A percentile compares a stretch with the other conserved stretches of the same genome.
These are phyloP conservation scores for Fusarium lateritium DNA, from an alignment of 2,329 filamentous ascomycete genomes.

Conservation along the genomic window DNA sequence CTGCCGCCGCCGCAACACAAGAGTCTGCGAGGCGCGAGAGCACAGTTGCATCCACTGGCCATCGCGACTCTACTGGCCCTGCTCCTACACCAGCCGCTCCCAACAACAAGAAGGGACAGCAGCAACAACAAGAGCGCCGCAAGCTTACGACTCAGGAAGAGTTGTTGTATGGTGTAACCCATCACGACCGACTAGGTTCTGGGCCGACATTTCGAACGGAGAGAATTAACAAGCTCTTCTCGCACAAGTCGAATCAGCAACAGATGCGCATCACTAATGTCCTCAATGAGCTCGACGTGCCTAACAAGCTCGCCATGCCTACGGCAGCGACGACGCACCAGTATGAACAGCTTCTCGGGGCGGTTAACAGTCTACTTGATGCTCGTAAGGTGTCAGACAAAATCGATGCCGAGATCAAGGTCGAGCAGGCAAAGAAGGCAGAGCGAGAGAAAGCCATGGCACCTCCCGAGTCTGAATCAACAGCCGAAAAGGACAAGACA, in stretches of 20 bases:
- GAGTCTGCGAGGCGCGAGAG: slow-evolving; percentile 65
- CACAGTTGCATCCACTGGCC: slow-evolving; percentile 63
- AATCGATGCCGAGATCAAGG: slow-evolving; percentile 78
- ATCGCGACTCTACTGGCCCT: slow-evolving; percentile 54
- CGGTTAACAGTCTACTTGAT: slow-evolving; percentile 79
- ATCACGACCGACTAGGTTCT: slow-evolving; percentile 86
- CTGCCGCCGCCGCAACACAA: slow-evolving; percentile 52
- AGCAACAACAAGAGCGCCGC: slow-evolving; percentile 67
- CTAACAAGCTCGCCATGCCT: slow-evolving; percentile 79
- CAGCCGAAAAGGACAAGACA: slow-evolving; percentile 38
- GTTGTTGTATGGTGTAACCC: slow-evolving; percentile 84
- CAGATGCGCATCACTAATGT: slow-evolving; percentile 81
- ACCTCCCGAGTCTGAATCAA: slow-evolving; percentile 24
- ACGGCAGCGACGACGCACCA: slow-evolving; percentile 79
- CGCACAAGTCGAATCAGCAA: slow-evolving; percentile 82
- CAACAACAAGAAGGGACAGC: slow-evolving; percentile 65
- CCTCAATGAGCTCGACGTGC: slow-evolving; percentile 79
- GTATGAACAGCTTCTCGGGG: slow-evolving; percentile 79
- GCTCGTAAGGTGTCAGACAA: slow-evolving; percentile 82
- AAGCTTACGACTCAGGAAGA: slow-evolving; percentile 84
- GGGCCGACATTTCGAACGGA: slow-evolving; percentile 94
- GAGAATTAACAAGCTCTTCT: slow-evolving; percentile 82
- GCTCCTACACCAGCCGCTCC: slow-evolving; percentile 54
- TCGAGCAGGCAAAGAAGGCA: slow-evolving; percentile 70
- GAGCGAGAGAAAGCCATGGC: slow-evolving; percentile 62